Base-by-base conservation (phyloP, 2,329 filamentous ascomycete species). In the Hymenoscyphus fraxineus region DNA sequence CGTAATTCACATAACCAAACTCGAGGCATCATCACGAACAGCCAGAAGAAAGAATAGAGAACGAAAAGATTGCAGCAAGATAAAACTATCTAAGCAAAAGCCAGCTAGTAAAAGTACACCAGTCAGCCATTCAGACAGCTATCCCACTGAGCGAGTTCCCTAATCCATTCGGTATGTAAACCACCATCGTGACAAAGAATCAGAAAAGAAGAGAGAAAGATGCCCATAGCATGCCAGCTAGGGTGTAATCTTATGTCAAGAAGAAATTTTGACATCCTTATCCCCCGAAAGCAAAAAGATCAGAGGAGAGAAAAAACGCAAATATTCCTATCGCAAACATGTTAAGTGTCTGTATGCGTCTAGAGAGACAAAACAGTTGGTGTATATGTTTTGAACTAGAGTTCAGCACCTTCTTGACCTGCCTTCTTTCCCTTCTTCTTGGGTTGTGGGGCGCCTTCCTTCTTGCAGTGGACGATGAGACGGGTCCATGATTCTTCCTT, bases 401-500 rank as follows among this genome's bases (percentile, higher is more conserved):
- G 66, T 44, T 75, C 73, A 31, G 78, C 76, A 65, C 75, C 73
- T 70, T 78, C 77, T 74, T 82, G 83, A 35, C 68, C 70, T 59
- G 63, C 58, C 79, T 85, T 85, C 81, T 88, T 87, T 60, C 67
- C 81, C 80, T 85, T 85, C 85, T 93, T 93, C 80, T 87, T 87
- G 77, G 67, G 78, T 75, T 66, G 78, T 77, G 66, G 82, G 78
- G 84, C 83, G 66, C 86, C 86, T 72, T 89, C 84, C 78, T 88
- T 88, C 78, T 89, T 88, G 76, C 94, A 90, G 79, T 95, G 93
- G 68, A 97, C 93, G 73, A 96, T 82, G 74, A 98, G 85, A 69
- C 87, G 86, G 62, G 91, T 94, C 88, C 92, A 97, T 76, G 88
- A 92, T 79, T 96, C 92, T 72, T 96, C 90, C 77, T 90, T 91